Conservation (phyloP, 1,284 basidiomycete genomes). For the Abortiporus biennis region DNA sequence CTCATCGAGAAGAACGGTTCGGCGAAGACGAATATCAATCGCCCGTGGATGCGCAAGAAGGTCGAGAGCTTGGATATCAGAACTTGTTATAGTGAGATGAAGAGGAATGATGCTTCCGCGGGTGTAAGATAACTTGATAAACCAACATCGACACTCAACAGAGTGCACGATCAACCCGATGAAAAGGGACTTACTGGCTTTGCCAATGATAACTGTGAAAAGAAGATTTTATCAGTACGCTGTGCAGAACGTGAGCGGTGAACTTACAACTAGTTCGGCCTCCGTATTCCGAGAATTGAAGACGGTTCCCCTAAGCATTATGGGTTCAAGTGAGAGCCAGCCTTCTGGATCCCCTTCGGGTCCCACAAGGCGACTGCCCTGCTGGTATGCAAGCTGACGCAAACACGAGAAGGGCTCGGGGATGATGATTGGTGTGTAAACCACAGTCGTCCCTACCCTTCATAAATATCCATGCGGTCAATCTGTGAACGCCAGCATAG, state of each 20-base stretch:
- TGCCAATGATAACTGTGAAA: slow-evolving; percentile 16
- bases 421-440: slow-evolving; percentile 26
- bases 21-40: slow-evolving; percentile 25
- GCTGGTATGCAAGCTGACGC: slow-evolving; percentile 25
- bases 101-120: slow-evolving; percentile 45
- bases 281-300: slow-evolving; percentile 25
- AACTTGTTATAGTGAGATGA: slow-evolving; percentile 34
- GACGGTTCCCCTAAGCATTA: slow-evolving; percentile 24
- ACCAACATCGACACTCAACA: slow-evolving; percentile 29
- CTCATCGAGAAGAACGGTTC: slow-evolving; percentile 19
- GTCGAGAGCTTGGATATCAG: slow-evolving; percentile 43
- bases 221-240: background rate
- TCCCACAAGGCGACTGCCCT: slow-evolving; percentile 22
- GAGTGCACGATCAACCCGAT: slow-evolving; percentile 34
- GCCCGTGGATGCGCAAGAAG: slow-evolving; percentile 35
- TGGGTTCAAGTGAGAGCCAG: slow-evolving; percentile 26
- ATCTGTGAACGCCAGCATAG: too few relatives aligned
- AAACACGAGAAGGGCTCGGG: slow-evolving; percentile 26
- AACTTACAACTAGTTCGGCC: slow-evolving; percentile 35
- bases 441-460: slow-evolving; percentile 21
- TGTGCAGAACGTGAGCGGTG: background rate
- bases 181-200: slow-evolving; percentile 15
- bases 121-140: slow-evolving; percentile 38
- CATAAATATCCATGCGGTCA: too few relatives aligned
- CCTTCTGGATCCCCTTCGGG: slow-evolving; percentile 30